Evolutionary conservation across 352 stramenopile genomes (phyloP), one percentile per base, ranked within the genome.

Genomic region (Phytophthora citricola): DNA sequence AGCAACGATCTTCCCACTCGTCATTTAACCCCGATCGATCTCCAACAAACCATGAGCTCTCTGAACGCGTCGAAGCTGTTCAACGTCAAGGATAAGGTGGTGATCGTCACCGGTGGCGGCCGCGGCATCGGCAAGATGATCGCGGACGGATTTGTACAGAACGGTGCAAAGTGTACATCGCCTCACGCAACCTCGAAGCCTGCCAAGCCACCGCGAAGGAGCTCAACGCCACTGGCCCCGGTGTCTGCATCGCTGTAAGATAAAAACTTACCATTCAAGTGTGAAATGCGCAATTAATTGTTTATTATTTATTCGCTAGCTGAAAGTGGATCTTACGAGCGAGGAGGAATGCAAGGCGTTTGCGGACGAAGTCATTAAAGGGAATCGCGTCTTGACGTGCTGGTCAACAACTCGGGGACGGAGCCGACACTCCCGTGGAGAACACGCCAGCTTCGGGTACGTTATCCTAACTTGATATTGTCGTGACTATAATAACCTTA

Each of bases 41-140:
- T 20, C 9, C n/a, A 66, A 8, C 4, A 48, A 36, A 52, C 10
- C 9, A 66, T 66, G 41, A 75, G 14, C 39, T 39, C 66, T 32
- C 66, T 89, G 29, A 45, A 74, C 20, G 53, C 84, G 17, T 69
- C 61, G 17, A 63, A 86, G 15, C 78, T 93, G 31, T 93, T 93
- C 54, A 67, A 63, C 52, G 78, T 92, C 34, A 75, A 81, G 59
- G 73, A 78, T 69, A 90, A 90, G 60, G 69, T 89, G 34, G 93
- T 98, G 17, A 65, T 98, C 14, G 84, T 98, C 58, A 98, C 94
- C 22, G 96, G 96, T 49, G 95, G 95, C 46, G 93, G 87, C 22
- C 79, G 90, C 32, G 96, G 96, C 34, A 98, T 98, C 69, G 96
- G 96, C 46, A 85, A 91, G 52, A 98, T 98, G 94, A 98, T 99